Evolutionary conservation across 768 basidiomycete genomes (phyloP), one percentile per base, ranked within the genome.

Genomic region (Lactarius tabidus): DNA sequence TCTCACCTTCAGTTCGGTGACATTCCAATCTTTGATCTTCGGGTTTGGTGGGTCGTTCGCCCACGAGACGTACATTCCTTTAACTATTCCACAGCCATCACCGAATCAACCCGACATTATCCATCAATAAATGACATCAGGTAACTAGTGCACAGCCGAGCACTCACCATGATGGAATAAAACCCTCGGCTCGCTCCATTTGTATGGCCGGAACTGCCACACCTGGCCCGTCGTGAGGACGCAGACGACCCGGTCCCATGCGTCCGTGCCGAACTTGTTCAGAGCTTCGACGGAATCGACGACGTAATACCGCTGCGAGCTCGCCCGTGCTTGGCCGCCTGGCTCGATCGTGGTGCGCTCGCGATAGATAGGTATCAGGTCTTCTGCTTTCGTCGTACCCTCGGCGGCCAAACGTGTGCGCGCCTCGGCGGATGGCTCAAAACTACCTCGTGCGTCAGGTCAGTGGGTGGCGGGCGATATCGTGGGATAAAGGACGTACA

Each of bases 201-300:
- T 95, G 78, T 98, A 98, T 20, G 92, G 90, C 63, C 88, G 82
- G 77, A 99, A 99, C 74, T 99, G 97, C 97, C 97, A 98, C 36
- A 91, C 89, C 70, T 98, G 96, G 1, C 97, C 97, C 0, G 97
- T 99, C 10, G 97, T 98, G 86, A 97, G 89, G 18, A 99, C 96
- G 69, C 95, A 97, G 5, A 97, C 89, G 6, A 99, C 97, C 41
- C 96, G 85, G 62, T 98, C 95, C 95, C 96, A 98, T 2, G 93
- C 90, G 66, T 97, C 95, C 4, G 89, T 81, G 6, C 90, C 91
- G 69, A 99, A 95, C 76, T 98, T 98, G 38, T 85, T 83, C 28
- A 99, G 78, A 1, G 96, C 94, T 70, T 99, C 96, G 0, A 91
- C 90, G 26, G 89, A 88, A 75, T 99, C 95, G 38, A 99, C 90